Evolutionary conservation across 2,329 filamentous ascomycete genomes (phyloP), one percentile per base, ranked within the genome.

Genomic region (Fusarium sarcochroum): DNA sequence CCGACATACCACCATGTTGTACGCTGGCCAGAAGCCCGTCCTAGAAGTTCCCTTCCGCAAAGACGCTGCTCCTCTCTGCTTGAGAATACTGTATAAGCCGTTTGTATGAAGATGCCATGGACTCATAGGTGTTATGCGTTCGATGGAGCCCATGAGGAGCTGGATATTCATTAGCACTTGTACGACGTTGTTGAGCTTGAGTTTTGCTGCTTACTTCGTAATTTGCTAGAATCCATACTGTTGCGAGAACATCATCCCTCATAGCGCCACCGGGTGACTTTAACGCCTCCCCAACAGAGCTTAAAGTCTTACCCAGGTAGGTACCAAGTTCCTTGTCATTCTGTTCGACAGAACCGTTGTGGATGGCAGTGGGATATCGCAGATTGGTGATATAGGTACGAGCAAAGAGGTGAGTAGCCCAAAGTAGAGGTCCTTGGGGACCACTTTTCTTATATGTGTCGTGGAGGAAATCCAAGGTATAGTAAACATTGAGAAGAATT

Each of bases 141-240:
- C 66, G 10, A 82, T 61, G 1, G 79, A 80, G n/a, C 80, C 80
- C 50, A 80, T 73, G 13, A 81, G 73, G 37, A 80, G 68, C 79
- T 80, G 20, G 41, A 20, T 9, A 38, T 17, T 4, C 3, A 54
- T 76, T 14, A 73, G 68, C 30, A 53, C 14, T 27, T 20, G 41
- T 20, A 17, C 2, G 20, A 17, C n/a, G n/a, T 8, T 18, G 23
- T 27, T 21, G 11, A 4, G 44, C 17, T 41, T 14, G 6, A 30
- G 10, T 15, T 13, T 13, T 21, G 7, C 9, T 27, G 25, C 64
- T 45, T 61, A 79, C 80, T 74, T 82, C 80, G 46, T 82, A 81
- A 59, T 80, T 80, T 40, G 78, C 66, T 20, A 82, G 68, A 34
- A 82, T 75, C 80, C 80, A 82, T 5, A 82, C 77, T 5, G 80